Evolutionary conservation across 2,329 filamentous ascomycete species (phyloP).

Genomic region (Fusarium sp.): DNA sequence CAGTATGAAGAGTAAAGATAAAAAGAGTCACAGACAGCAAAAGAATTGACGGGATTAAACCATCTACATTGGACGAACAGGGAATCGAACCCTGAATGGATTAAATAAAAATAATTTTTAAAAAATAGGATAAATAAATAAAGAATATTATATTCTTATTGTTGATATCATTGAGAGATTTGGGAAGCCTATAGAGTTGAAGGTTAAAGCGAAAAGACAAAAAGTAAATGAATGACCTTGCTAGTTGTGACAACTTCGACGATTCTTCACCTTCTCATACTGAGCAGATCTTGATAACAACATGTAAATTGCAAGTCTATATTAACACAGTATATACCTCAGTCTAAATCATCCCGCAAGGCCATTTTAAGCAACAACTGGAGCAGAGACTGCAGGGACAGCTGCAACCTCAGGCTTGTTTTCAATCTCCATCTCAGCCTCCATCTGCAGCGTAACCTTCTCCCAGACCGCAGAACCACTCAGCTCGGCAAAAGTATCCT

Average conservation of each 20-base stretch:
- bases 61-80: constrained; percentile 14
- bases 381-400: neutral
- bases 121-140: too few relatives aligned
- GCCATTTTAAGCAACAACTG: neutral
- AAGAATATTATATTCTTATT: too few relatives aligned
- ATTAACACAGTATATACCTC: neutral
- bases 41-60: constrained; percentile 1
- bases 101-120: too few relatives aligned
- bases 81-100: constrained; percentile 15
- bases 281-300: too few relatives aligned
- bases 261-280: too few relatives aligned
- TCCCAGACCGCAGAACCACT: constrained; percentile 29
- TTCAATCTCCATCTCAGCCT: constrained; percentile 25
- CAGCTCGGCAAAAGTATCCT: constrained; percentile 39
- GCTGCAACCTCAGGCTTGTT: neutral
- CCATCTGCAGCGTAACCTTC: constrained; percentile 38
- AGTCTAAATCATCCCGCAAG: neutral
- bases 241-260: too few relatives aligned
- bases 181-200: too few relatives aligned
- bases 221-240: too few relatives aligned
- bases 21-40: neutral
- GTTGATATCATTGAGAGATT: too few relatives aligned
- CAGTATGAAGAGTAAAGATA: too few relatives aligned
- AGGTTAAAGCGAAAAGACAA: too few relatives aligned
- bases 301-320: neutral